phyloP scores from a whole-genome alignment of 129 eudicot species.

The Pulicaria dysenterica region DNA sequence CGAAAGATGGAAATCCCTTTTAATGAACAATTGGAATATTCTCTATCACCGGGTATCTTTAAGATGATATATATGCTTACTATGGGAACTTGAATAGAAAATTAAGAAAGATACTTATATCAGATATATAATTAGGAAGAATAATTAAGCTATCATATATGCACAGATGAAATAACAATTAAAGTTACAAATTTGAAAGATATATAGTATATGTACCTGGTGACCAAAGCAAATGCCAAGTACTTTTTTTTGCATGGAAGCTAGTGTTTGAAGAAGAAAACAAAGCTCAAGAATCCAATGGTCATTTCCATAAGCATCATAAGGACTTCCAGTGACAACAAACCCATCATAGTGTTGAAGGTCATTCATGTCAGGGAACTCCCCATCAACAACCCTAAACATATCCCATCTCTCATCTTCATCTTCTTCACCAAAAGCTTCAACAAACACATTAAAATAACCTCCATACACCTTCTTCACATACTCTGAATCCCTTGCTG shows the following conservation, averaged over 20 bases:
- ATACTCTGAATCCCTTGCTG: slow-evolving; percentile 75
- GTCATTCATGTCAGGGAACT: slow-evolving; percentile 55
- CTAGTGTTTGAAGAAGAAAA: slow-evolving; percentile 56
- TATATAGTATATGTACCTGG: slow-evolving; percentile 52
- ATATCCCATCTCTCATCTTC: slow-evolving; percentile 76
- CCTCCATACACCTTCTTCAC: slow-evolving; percentile 74
- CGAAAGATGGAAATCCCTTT: neutral
- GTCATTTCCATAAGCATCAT: slow-evolving; percentile 81
- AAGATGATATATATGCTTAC: too few species aligned
- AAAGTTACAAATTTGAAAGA: too few species aligned
- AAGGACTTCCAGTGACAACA: slow-evolving; percentile 82
- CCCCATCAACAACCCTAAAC: slow-evolving; percentile 71
- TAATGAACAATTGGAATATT: too few species aligned
- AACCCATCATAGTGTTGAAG: slow-evolving; percentile 68
- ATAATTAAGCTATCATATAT: too few species aligned
- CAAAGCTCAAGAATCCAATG: slow-evolving; percentile 73
- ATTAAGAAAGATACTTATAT: too few species aligned
- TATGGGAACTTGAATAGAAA: too few species aligned
- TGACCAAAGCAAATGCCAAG: slow-evolving; percentile 96
- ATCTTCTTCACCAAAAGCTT: slow-evolving; percentile 54
- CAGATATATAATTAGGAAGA: too few species aligned
- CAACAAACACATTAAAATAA: slow-evolving; percentile 67
- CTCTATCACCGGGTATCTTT: too few species aligned
- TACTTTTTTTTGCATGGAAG: slow-evolving; percentile 68
- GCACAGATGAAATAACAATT: too few species aligned